phyloP scores from a whole-genome alignment of 2,329 filamentous ascomycete species.

The Cladosporium sp. region DNA sequence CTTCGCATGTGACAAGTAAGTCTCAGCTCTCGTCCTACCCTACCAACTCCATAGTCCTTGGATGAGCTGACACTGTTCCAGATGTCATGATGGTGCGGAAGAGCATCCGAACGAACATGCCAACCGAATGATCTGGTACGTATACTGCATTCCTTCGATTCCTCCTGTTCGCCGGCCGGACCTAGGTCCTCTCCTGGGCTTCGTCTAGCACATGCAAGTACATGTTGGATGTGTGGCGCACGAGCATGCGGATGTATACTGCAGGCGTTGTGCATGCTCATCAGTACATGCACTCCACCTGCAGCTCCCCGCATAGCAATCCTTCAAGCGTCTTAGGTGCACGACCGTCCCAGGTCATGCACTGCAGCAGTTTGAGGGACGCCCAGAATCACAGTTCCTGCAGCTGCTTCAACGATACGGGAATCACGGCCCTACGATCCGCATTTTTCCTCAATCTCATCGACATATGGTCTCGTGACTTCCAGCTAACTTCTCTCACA shows the following conservation, averaged over 20 bases:
- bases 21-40: conserved; percentile 9
- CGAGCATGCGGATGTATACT: background rate
- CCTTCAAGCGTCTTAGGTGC: background rate
- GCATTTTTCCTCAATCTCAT: background rate
- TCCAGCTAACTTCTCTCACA: conserved; percentile 4
- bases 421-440: background rate
- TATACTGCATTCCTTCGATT: background rate
- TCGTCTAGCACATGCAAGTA: background rate
- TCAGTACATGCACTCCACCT: background rate
- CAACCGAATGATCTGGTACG: conserved; percentile 72
- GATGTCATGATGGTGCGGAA: conserved; percentile 69
- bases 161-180: background rate
- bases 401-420: conserved; percentile 3
- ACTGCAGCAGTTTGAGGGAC: background rate
- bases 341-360: background rate
- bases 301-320: conserved; percentile 3
- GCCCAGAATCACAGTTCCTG: background rate
- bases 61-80: conserved; percentile 25
- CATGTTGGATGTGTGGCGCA: background rate
- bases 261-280: background rate
- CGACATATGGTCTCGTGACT: background rate
- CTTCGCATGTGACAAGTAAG: conserved; percentile 53
- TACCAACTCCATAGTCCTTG: too few relatives aligned
- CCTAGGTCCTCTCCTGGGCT: background rate
- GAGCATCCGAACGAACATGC: conserved; percentile 78